A percentile compares a stretch with the other conserved stretches of the same genome.
Evolutionary conservation across 176 grass and related monocot species (phyloP).

Genomic region (Musa acuminata): DNA sequence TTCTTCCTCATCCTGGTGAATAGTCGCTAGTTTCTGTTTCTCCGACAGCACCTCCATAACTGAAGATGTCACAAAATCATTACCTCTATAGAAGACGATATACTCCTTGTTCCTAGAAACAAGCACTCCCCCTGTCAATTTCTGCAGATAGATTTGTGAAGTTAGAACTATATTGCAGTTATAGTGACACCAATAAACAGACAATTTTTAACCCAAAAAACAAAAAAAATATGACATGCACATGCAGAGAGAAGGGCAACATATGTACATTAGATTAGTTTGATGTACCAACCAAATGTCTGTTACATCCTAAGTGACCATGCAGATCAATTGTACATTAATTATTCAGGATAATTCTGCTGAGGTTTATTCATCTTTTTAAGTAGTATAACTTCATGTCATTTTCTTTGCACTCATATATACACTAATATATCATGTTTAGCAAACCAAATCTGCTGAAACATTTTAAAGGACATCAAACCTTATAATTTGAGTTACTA

Average conservation of each 20-base stretch:
- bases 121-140: slow-evolving; percentile 91
- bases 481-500: neutral
- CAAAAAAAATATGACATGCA: neutral
- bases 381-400: no score
- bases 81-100: slow-evolving; percentile 86
- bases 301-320: no score
- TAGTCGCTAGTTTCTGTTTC: slow-evolving; percentile 50
- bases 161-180: slow-evolving; percentile 25
- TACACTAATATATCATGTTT: no score
- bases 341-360: no score
- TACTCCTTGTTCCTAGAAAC: slow-evolving; percentile 95
- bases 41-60: slow-evolving; percentile 53
- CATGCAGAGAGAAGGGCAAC: no score
- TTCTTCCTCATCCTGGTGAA: slow-evolving; percentile 72
- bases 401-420: no score
- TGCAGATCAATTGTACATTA: no score
- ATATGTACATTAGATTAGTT: no score
- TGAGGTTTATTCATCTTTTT: no score
- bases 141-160: slow-evolving; percentile 47
- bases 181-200: neutral
- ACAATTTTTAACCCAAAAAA: neutral
- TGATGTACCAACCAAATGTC: no score
- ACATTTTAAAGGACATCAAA: no score
- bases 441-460: no score
- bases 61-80: slow-evolving; percentile 74